phyloP scores from a whole-genome alignment of 495 filamentous ascomycete species.

The Elaphomyces granulatus region DNA sequence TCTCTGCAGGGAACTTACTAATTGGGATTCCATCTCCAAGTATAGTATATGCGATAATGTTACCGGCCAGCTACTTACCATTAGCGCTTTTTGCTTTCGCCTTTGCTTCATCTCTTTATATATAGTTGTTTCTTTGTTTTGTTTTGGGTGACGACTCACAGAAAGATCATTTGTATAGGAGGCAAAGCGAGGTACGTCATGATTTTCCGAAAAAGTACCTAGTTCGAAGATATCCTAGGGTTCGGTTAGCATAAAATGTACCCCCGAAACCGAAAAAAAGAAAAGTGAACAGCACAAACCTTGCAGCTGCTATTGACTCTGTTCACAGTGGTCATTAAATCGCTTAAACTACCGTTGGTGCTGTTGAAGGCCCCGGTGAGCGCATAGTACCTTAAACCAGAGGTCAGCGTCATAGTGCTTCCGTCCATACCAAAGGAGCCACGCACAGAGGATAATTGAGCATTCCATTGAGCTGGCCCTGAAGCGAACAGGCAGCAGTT shows the following conservation, averaged over 20 bases:
- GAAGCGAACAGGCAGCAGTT: constrained; percentile 36
- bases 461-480: constrained; percentile 45
- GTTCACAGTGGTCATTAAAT: constrained; percentile 35
- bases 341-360: constrained; percentile 34
- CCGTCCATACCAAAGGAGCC: constrained; percentile 6
- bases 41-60: constrained; percentile 57
- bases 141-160: too few species aligned
- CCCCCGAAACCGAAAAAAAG: not conserved
- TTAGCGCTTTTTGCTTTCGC: too few species aligned
- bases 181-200: constrained; percentile 48
- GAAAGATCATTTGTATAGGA: constrained; percentile 37
- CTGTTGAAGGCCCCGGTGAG: constrained; percentile 37
- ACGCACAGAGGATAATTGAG: constrained; percentile 48
- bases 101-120: not conserved
- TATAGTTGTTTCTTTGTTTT: not conserved
- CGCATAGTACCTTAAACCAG: not conserved
- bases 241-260: not conserved
- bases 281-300: constrained; percentile 23
- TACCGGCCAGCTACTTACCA: constrained; percentile 37
- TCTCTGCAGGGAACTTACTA: constrained; percentile 4
- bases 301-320: constrained; percentile 29
- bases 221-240: constrained; percentile 19
- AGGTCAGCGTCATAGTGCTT: not conserved
- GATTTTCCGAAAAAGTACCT: constrained; percentile 56
- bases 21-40: constrained; percentile 56